These are phyloP conservation scores for Limtongozyma cylindracea DNA, from an alignment of 805 yeast species.

Conservation along the genomic window DNA sequence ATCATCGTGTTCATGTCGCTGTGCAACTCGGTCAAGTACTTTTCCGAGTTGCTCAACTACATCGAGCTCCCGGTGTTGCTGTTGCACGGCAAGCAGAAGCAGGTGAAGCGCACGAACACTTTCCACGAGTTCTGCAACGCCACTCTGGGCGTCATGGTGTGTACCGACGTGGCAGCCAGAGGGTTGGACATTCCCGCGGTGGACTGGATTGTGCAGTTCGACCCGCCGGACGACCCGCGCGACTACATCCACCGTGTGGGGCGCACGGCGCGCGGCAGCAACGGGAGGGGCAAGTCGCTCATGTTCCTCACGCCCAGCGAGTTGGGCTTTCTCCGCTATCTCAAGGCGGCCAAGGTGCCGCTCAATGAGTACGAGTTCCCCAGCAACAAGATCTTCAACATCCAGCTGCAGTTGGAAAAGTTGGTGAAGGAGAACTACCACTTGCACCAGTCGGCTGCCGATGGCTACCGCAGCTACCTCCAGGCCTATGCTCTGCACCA, in stretches of 20 bases:
- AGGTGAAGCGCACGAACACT: slow-evolving; percentile 94
- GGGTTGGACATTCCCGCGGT: slow-evolving; percentile 97
- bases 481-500: slow-evolving; percentile 97
- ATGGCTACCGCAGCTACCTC: slow-evolving; percentile 87
- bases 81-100: slow-evolving; percentile 95
- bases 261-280: slow-evolving; percentile 86
- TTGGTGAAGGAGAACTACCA: slow-evolving; percentile 79
- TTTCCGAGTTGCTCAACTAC: slow-evolving; percentile 83
- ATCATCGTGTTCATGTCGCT: slow-evolving; percentile 88
- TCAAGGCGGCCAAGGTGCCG: slow-evolving; percentile 94
- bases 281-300: slow-evolving; percentile 78
- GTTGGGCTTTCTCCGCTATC: slow-evolving; percentile 79
- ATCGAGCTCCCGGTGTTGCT: slow-evolving; percentile 93
- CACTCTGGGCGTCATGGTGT: slow-evolving; percentile 72
- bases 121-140: slow-evolving; percentile 97
- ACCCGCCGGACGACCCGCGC: slow-evolving; percentile 99
- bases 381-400: slow-evolving; percentile 78
- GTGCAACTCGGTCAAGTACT: slow-evolving; percentile 91
- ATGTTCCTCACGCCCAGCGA: slow-evolving; percentile 92
- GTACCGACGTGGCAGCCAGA: slow-evolving; percentile 98
- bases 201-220: slow-evolving; percentile 97
- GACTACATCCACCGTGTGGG: slow-evolving; percentile 98
- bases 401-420: slow-evolving; percentile 81
- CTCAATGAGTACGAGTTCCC: slow-evolving; percentile 96
- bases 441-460: slow-evolving; percentile 89